These are phyloP conservation scores for Termitomyces sp. DNA, from an alignment of 768 basidiomycete species.

Conservation along the genomic window DNA sequence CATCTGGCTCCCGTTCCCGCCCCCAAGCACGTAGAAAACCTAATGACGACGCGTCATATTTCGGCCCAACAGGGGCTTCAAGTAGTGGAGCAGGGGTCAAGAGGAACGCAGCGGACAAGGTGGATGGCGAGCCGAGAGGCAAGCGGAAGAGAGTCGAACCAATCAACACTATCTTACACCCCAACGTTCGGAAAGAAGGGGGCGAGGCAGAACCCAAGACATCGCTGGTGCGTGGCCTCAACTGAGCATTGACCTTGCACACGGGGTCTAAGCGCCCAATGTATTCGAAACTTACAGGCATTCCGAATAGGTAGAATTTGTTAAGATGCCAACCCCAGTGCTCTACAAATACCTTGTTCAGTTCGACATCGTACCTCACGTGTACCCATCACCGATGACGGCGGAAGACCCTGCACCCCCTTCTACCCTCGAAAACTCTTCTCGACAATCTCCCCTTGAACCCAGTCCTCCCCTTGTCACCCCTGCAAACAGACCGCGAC, in stretches of 20 bases:
- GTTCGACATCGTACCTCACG: constrained; percentile 64
- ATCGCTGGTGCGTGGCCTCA: constrained; percentile 35
- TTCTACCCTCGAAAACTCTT: constrained; percentile 46
- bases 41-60: constrained; percentile 69
- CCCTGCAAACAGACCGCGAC: constrained; percentile 67
- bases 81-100: constrained; percentile 43
- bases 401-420: constrained; percentile 70
- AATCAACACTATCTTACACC: constrained; percentile 13
- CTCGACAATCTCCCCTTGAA: constrained; percentile 39
- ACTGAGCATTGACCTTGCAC: background rate
- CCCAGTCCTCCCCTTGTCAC: constrained; percentile 49
- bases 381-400: constrained; percentile 66
- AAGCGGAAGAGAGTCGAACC: constrained; percentile 70
- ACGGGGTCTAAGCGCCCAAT: background rate
- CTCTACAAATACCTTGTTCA: constrained; percentile 71
- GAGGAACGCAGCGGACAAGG: constrained; percentile 60
- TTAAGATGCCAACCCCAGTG: constrained; percentile 56
- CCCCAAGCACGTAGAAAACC: constrained; percentile 58
- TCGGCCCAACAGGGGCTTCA: constrained; percentile 45
- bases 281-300: background rate
- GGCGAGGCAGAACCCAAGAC: constrained; percentile 33
- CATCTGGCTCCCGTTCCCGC: constrained; percentile 53
- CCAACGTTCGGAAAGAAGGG: constrained; percentile 27
- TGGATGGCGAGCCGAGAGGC: constrained; percentile 67
- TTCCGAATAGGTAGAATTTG: constrained; percentile 63